A percentile compares a stretch with the other conserved stretches of the same genome.
Evolutionary conservation across 345 rosid species (phyloP).

Genomic region (Leavenworthia alabamica): DNA sequence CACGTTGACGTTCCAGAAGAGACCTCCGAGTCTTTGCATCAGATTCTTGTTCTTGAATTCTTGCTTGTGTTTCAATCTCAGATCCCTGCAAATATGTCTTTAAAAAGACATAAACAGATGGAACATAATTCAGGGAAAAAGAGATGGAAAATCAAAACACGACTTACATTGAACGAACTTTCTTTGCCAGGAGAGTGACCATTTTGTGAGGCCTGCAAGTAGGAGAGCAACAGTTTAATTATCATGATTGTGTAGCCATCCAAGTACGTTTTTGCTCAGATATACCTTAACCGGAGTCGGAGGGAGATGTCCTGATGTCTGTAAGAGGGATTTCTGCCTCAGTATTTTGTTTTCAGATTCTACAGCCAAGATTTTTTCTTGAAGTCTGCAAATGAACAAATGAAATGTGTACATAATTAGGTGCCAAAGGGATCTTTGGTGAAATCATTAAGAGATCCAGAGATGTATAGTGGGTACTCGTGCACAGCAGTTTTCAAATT

Average conservation of each 20-base stretch:
- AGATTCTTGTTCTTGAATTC: constrained; percentile 52
- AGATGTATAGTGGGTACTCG: constrained; percentile 42
- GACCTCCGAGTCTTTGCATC: constrained; percentile 68
- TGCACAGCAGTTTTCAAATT: constrained; percentile 81
- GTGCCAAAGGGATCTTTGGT: not conserved
- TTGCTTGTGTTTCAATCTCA: constrained; percentile 48
- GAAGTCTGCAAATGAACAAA: constrained; percentile 53
- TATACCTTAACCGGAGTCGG: constrained; percentile 43
- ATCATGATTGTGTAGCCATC: constrained; percentile 5
- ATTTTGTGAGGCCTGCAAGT: constrained; percentile 62
- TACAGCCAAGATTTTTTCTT: constrained; percentile 67
- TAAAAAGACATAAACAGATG: not conserved
- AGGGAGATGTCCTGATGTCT: constrained; percentile 56
- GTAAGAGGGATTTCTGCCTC: constrained; percentile 58
- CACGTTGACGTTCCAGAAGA: constrained; percentile 72
- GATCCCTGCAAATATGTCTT: constrained; percentile 48
- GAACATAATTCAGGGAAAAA: constrained; percentile 1
- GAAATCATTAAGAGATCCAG: constrained; percentile 3
- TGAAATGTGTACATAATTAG: not conserved
- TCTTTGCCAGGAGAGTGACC: constrained; percentile 58
- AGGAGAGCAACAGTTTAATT: constrained; percentile 8
- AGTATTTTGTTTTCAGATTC: constrained; percentile 78
- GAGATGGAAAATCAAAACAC: constrained; percentile 1
- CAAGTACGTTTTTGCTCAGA: constrained; percentile 5
- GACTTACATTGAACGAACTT: constrained; percentile 44